Evolutionary conservation across 352 stramenopile species (phyloP).

Genomic region (Globisporangium ultimum): DNA sequence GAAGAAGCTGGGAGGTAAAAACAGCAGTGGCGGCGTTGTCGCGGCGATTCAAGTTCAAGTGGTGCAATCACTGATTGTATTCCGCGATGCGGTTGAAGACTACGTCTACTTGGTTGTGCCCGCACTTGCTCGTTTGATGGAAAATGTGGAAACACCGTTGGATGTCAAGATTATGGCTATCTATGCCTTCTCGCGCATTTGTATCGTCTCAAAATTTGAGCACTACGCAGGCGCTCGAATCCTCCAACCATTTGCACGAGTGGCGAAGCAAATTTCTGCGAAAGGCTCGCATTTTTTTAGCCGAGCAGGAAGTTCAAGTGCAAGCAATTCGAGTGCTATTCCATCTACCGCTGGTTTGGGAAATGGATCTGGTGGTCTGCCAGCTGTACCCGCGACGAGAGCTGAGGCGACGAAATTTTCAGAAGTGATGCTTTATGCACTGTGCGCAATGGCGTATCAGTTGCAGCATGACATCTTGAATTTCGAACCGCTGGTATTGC

Average conservation of each 20-base stretch:
- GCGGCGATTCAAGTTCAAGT: slow-evolving; percentile 74
- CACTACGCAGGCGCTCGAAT: slow-evolving; percentile 75
- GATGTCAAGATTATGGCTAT: slow-evolving; percentile 76
- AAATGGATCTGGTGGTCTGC: slow-evolving; percentile 14
- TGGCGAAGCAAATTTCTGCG: slow-evolving; percentile 69
- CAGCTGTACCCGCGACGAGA: slow-evolving; percentile 56
- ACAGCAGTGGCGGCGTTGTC: slow-evolving; percentile 18
- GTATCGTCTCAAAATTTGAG: slow-evolving; percentile 70
- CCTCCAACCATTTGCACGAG: slow-evolving; percentile 63
- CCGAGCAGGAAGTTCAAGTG: slow-evolving; percentile 26
- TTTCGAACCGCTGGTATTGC: slow-evolving; percentile 66
- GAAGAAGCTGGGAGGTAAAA: slow-evolving; percentile 18
- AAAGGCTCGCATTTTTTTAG: slow-evolving; percentile 68
- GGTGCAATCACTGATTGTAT: slow-evolving; percentile 88
- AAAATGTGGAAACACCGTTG: slow-evolving; percentile 85
- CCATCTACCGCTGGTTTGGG: slow-evolving; percentile 3
- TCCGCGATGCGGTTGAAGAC: slow-evolving; percentile 90
- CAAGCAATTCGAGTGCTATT: slow-evolving; percentile 15
- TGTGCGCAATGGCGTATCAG: slow-evolving; percentile 71
- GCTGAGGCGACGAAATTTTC: slow-evolving; percentile 65
- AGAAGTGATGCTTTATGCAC: slow-evolving; percentile 72
- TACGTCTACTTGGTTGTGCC: slow-evolving; percentile 95
- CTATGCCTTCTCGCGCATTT: slow-evolving; percentile 64
- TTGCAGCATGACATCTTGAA: slow-evolving; percentile 70
- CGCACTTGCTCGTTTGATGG: slow-evolving; percentile 90